Evolutionary conservation across 2,329 filamentous ascomycete genomes (phyloP), one percentile per base, ranked within the genome.

Genomic region (Blumeriella jaapii): DNA sequence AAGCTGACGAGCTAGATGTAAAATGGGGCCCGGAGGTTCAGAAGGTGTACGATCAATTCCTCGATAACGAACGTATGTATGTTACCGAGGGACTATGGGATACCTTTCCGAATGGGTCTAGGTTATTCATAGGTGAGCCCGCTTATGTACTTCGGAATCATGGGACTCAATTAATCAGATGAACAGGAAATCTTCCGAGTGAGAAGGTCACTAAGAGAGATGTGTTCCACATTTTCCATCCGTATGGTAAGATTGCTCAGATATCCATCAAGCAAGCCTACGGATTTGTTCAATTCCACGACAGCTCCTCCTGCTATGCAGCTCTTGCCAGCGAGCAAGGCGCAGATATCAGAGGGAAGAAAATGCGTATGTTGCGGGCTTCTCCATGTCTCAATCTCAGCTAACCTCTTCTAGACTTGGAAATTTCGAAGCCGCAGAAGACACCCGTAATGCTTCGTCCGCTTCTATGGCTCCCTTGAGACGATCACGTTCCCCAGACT

Each of bases 221-320:
- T 59, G 76, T 96, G 6, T 96, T 94, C 60, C 81, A 93, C 54
- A 69, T 89, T 12, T 96, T 98, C 55, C 77, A 86, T 54, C 71
- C 69, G 38, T 87, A 85, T 55, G 91, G 91, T 35, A 79, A 78
- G 42, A 66, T 98, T 29, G 89, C 87, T 2, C 91, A 98, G 56
- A 91, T 96, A 41, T 93, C 86, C 1, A 84, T 96, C 50, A 96
- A 96, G 59, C 86, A 91, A 47, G 87, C 87, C 1, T 96, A 94
- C 59, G 91, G 91, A 1, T 98, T 96, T 55, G 86, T 96, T 22
- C 91, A 96, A 56, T 98, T 93, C 47, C 70, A 94, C 46, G 78
- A 84, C 18, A 63, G 77, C 3, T 67, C 71, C 2, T 79, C 89
- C 52, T 93, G 86, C 45, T 67, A 71, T 38, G 67, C 68, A 29